Base-by-base conservation (phyloP, 208 protist genomes). In the Wallacemonas collosoma region DNA sequence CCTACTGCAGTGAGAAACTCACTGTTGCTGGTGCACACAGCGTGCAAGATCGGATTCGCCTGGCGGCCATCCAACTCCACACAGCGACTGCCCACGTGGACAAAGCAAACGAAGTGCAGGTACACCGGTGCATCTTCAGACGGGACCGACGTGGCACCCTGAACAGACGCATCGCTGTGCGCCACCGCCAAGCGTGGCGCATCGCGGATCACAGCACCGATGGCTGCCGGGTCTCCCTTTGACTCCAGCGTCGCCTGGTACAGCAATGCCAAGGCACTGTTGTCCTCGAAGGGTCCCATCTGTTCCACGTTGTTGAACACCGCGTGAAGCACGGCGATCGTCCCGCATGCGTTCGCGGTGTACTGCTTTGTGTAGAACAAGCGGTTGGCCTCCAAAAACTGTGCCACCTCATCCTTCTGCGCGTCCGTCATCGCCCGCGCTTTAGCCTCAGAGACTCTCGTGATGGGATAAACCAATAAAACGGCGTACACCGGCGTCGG, bases 41-140 rank as follows among this genome's bases (percentile, higher is more conserved):
- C 95, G 72, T 98, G 90, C 60, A 97, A 83, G 11, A 98, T 80
- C 8, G 97, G 94, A 51, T 75, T 69, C 5, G 58, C 61, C 64
- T 97, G 95, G 50, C 97, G 83, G 1, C 98, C 98, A 69, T 99
- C 98, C 38, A 99, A 64, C 83, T 99, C 97, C 45, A 98, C 91
- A 67, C 98, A 93, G 14, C 75, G 73, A 9, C 87, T 95, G 71
- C 95, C 88, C 12, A 86, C 71, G 17, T 73, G 57, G 14, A 98
- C 81, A 83, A 98, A 98, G 60, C 86, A 93, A 41, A 98, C 88
- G 86, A 98, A 99, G 80, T 99, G 98, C 14, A 98, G 81, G 65
- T 98, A 75, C 51, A 96, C 93, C n/a, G 71, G 58, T 2, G 90
- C 79, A 63, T 97, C 87, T 9, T 88, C 65, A 38, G 61, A 53